Evolutionary conservation across 1,284 basidiomycete genomes (phyloP), one percentile per base, ranked within the genome.

Genomic region (Takashimella tepidaria): DNA sequence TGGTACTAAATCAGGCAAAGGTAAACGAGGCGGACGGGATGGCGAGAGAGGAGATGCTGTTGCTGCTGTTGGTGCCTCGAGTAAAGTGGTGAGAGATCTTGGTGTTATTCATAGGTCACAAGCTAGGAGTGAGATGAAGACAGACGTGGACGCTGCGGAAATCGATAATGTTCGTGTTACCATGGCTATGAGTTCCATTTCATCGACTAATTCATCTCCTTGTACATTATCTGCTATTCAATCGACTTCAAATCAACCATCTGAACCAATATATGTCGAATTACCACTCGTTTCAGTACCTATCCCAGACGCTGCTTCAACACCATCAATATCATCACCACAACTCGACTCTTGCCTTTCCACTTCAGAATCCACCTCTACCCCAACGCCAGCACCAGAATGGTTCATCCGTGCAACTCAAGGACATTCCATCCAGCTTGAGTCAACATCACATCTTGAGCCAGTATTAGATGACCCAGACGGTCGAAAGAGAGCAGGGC

Each of bases 351-450:
- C 31, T 37, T 8, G 16, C 10, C 16, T 16, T 8, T 8, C 8
- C 8, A 37, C 31, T 8, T 16, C 31, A 16, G 8, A 8, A 8
- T 37, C 31, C 31, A 37, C 31, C 31, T 37, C 31, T 37, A 16
- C 31, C 8, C 26, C 48, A 37, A 47, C 50, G 5, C 45, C 47
- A 5, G 31, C 10, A n/a, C 68, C 61, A 12, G 73, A 80, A 20
- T 88, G 86, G 83, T 92, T 86, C 84, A 92, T 97, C 61, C 81
- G 91, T 46, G 95, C 95, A 0, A 91, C 90, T 58, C 95, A 98
- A 75, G 96, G 95, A 0, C 95, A 98, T 76, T 89, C 91, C 45
- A 75, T 93, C 22, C 84, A 89, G 27, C 74, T 91, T 45, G 83
- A 83, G 2, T 82, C 92, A 4, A 66, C 76, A 5, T 81, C 82